Conservation (phyloP, 176 grass and related monocot genomes). For the Aegilops tauschii region DNA sequence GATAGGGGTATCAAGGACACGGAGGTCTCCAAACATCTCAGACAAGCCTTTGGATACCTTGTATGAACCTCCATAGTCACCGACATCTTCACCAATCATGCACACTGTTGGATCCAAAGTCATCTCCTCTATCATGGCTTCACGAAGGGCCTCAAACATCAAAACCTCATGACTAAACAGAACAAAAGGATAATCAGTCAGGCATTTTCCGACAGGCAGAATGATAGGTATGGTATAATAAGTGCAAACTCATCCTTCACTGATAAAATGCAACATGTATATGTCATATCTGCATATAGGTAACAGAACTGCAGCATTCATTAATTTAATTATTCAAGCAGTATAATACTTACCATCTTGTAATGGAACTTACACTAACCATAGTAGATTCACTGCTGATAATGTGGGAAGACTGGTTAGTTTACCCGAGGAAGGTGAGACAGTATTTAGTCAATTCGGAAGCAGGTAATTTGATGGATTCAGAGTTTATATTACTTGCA, state of each 20-base stretch:
- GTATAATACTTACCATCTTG: neutral
- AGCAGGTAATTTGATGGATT: neutral
- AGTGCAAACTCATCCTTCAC: neutral
- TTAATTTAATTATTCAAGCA: neutral
- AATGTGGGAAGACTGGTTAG: neutral
- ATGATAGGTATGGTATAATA: neutral
- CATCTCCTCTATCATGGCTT: conserved; percentile 96
- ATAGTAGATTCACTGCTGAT: neutral
- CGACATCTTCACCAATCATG: conserved; percentile 82
- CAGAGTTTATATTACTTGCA: neutral
- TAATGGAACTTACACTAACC: neutral
- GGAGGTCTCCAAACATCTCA: conserved; percentile 76
- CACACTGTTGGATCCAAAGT: conserved; percentile 76
- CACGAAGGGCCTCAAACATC: conserved; percentile 81
- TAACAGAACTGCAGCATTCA: neutral
- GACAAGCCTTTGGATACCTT: conserved; percentile 84
- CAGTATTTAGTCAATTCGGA: neutral
- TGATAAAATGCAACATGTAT: neutral
- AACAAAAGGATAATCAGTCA: conserved; percentile 6
- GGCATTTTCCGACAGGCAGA: neutral
- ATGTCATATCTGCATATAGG: neutral
- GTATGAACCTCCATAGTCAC: conserved; percentile 90
- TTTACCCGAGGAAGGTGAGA: neutral
- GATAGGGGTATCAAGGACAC: conserved; percentile 88
- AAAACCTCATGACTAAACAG: conserved; percentile 65